phyloP scores from a whole-genome alignment of 352 stramenopile species.

The Globisporangium iwayamae region DNA sequence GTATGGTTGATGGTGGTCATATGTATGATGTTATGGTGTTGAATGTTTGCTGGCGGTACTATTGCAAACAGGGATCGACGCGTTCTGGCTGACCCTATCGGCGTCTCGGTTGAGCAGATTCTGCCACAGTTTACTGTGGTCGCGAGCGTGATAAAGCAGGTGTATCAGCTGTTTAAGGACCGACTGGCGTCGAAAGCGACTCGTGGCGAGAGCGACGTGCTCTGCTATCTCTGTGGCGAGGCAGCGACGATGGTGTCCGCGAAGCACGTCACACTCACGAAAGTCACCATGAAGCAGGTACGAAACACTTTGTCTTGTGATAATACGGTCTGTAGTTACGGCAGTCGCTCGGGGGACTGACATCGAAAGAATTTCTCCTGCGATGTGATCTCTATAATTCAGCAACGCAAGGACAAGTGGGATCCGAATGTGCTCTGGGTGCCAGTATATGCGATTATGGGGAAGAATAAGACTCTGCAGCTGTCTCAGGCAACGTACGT shows the following conservation, averaged over 20 bases:
- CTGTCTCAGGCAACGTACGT: slow-evolving; percentile 30
- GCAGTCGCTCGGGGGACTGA: not conserved
- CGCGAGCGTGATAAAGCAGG: slow-evolving; percentile 41
- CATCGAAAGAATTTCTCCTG: slow-evolving; percentile 1
- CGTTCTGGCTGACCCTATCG: slow-evolving; percentile 35
- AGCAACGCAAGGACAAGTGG: slow-evolving; percentile 17
- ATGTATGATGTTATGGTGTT: not conserved
- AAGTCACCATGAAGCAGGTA: slow-evolving; percentile 31
- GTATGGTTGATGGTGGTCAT: not conserved
- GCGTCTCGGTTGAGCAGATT: slow-evolving; percentile 38
- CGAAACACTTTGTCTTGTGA: not conserved
- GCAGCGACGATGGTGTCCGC: slow-evolving; percentile 3
- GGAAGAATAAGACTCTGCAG: slow-evolving; percentile 5
- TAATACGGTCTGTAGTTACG: not conserved
- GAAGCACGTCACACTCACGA: slow-evolving; percentile 14
- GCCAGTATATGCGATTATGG: slow-evolving; percentile 25
- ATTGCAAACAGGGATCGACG: slow-evolving; percentile 52
- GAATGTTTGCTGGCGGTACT: not conserved
- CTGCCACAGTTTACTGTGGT: slow-evolving; percentile 46
- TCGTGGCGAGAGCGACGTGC: slow-evolving; percentile 4
- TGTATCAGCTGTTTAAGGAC: slow-evolving; percentile 30
- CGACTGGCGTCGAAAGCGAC: slow-evolving; percentile 13
- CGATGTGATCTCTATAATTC: not conserved
- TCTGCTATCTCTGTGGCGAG: slow-evolving; percentile 45
- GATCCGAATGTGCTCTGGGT: slow-evolving; percentile 26